Conservation (phyloP, 129 eudicot species). For the Arctium lappa region DNA sequence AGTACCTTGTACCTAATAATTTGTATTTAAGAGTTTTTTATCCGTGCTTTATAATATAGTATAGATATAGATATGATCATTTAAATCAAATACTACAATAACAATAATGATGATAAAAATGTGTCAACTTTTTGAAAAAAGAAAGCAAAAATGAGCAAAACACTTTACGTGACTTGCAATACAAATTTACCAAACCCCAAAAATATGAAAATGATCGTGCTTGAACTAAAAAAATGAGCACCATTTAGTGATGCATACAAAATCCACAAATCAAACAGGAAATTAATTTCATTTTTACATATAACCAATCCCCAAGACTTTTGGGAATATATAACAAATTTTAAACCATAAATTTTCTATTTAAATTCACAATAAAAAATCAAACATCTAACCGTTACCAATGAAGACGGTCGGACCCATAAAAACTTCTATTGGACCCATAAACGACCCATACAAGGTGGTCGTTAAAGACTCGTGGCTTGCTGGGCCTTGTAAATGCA, state of each 20-base stretch:
- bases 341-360: no score
- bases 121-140: conserved; percentile 5
- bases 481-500: background rate
- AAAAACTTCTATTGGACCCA: background rate
- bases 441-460: background rate
- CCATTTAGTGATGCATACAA: background rate
- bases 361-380: background rate
- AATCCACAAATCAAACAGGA: background rate
- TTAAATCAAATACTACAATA: background rate
- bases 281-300: background rate
- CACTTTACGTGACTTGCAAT: conserved; percentile 24
- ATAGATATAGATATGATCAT: no score
- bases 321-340: no score
- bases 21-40: no score
- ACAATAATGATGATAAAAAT: background rate
- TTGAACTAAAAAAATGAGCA: background rate
- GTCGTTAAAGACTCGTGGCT: background rate
- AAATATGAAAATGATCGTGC: conserved; percentile 1
- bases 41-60: no score
- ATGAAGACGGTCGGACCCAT: background rate
- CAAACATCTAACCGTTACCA: background rate
- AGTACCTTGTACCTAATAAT: no score
- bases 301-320: no score
- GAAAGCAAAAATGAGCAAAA: background rate
- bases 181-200: conserved; percentile 13